Evolutionary conservation across 768 basidiomycete genomes (phyloP), one percentile per base, ranked within the genome.

Genomic region (Cystobasidium tubakii): DNA sequence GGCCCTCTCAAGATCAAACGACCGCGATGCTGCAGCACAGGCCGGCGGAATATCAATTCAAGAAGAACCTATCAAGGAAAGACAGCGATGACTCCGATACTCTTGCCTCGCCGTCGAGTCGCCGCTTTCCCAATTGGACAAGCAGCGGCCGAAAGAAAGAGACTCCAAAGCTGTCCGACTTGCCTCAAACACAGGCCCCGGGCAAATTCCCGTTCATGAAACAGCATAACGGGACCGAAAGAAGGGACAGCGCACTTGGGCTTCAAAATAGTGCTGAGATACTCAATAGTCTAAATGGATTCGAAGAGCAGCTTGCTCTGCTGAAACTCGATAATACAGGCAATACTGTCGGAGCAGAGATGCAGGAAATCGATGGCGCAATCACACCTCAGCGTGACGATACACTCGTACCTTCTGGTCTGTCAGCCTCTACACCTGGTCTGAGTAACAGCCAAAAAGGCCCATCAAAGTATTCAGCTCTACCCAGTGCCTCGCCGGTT

Each of bases 261-360:
- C 29, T 65, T 27, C 63, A 65, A 46, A 33, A 65, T 36, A 65
- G 63, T 33, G 31, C 34, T 7, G 33, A 39, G 3, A 65, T 65
- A 10, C 39, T 65, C 33, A 43, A 46, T 27, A 46, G 63, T n/a
- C 27, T 15, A 10, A 21, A 6, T 27, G 46, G 43, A 23, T 69
- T 57, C 29, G 66, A 53, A 54, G 34, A 69, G 10, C 66, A 69
- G 46, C 31, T 69, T 29, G 15, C 21, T 34, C 31, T 69, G 33
- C 46, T 69, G 17, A 36, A 43, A n/a, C 4, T n/a, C 33, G 36
- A n/a, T 23, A 23, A 19, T 19, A 62, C 15, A 50, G 46, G 21
- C 46, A n/a, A n/a, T 50, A 6, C 15, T 19, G 10, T 50, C n/a
- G 15, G 21, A 15, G n/a, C 21, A 21, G 46, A n/a, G 4, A 15